These are phyloP conservation scores for Vaccinium darrowii DNA, from an alignment of 148 eudicot species.

Conservation along the genomic window DNA sequence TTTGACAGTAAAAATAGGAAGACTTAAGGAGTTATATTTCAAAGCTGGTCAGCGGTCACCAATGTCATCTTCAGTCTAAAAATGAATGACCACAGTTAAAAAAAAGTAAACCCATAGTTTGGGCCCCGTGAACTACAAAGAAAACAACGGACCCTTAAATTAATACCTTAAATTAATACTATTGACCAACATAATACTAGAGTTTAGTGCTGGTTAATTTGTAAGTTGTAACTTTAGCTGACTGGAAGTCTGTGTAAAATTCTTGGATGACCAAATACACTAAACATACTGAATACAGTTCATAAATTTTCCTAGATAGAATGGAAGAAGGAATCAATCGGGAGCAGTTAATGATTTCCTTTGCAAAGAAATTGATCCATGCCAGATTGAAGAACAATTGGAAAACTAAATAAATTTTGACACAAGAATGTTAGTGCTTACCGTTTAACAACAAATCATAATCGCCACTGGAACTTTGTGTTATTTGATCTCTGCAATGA, in stretches of 20 bases:
- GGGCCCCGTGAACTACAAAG: not conserved
- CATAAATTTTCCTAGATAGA: not conserved
- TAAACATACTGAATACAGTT: not conserved
- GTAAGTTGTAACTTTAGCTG: not conserved
- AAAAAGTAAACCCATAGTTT: not conserved
- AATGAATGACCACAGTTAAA: not conserved
- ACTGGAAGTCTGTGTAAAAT: not conserved
- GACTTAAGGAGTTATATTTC: not conserved
- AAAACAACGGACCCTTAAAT: not conserved
- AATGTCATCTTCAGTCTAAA: not conserved
- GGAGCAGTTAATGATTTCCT: not conserved
- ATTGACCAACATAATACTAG: not conserved
- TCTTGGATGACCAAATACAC: not conserved
- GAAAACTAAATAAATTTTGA: not conserved
- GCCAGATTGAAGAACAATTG: not conserved
- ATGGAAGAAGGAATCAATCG: not conserved
- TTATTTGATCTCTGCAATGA: conserved; percentile 85
- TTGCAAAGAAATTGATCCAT: not conserved
- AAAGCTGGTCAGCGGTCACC: too few species aligned
- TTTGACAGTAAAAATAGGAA: not conserved
- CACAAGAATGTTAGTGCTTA: conserved; percentile 15
- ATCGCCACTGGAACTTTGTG: not conserved
- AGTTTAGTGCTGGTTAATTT: not conserved
- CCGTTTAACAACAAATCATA: conserved; percentile 21
- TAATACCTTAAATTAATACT: not conserved